A percentile compares a stretch with the other conserved stretches of the same genome.
These are phyloP conservation scores for Trichoderma gamsii DNA, from an alignment of 495 filamentous ascomycete species.

Conservation along the genomic window DNA sequence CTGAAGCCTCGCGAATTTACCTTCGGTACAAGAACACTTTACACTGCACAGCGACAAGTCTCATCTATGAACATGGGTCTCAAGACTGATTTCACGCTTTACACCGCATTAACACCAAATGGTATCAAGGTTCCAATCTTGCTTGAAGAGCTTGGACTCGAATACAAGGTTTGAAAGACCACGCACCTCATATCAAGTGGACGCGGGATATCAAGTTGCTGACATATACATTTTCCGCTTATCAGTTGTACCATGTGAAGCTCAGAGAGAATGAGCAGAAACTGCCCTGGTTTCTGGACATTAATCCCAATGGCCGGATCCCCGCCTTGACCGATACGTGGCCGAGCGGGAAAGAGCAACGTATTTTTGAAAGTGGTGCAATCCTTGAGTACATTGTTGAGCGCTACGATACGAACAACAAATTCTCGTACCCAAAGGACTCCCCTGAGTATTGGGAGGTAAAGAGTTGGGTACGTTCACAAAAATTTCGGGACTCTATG, in stretches of 20 bases:
- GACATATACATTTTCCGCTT: not conserved
- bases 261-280: constrained; percentile 73
- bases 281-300: constrained; percentile 73
- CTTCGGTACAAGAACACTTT: not conserved
- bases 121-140: constrained; percentile 80
- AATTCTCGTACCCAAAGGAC: constrained; percentile 72
- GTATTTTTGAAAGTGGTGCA: constrained; percentile 74
- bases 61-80: not conserved
- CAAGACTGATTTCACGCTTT: constrained; percentile 36
- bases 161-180: constrained; percentile 49
- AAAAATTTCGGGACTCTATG: not conserved
- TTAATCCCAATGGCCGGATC: constrained; percentile 93
- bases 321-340: constrained; percentile 79
- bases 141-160: constrained; percentile 75
- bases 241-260: constrained; percentile 48
- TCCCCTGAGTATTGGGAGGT: constrained; percentile 71
- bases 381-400: constrained; percentile 84
- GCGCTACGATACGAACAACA: constrained; percentile 74
- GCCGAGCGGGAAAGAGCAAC: constrained; percentile 63
- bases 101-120: constrained; percentile 61
- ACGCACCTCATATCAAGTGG: not conserved
- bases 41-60: not conserved
- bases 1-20: not conserved
- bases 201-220: not conserved
- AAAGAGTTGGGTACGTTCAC: constrained; percentile 61